A percentile compares a stretch with the other conserved stretches of the same genome.
Conservation (phyloP, 495 filamentous ascomycete genomes). For the Glutinoglossum americanum region DNA sequence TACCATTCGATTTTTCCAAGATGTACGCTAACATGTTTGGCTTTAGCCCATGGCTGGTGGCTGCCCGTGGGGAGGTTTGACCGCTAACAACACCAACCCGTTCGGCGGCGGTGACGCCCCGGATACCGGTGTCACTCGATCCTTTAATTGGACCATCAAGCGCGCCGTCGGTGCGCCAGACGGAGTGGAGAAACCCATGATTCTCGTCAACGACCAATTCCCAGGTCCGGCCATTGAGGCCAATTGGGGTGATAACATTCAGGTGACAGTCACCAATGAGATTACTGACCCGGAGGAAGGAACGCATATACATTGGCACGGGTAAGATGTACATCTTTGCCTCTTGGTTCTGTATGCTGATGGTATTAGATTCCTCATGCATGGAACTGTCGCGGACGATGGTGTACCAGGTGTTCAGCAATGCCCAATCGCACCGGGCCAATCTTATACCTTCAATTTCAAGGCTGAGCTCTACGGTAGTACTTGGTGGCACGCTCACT, state of each 20-base stretch:
- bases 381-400: conserved; percentile 7
- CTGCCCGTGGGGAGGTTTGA: not conserved
- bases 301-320: conserved; percentile 18
- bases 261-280: conserved; percentile 22
- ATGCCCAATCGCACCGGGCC: conserved; percentile 24
- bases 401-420: conserved; percentile 30
- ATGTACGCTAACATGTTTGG: not conserved
- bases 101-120: not conserved
- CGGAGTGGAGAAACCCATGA: conserved; percentile 15
- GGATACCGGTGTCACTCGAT: not conserved
- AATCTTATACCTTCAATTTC: conserved; percentile 25
- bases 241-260: conserved; percentile 10
- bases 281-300: conserved; percentile 14
- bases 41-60: not conserved
- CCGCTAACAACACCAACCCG: not conserved
- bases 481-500: conserved; percentile 43
- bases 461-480: conserved; percentile 31
- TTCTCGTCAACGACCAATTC: conserved; percentile 13
- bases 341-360: not conserved
- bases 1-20: not conserved
- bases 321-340: conserved; percentile 20
- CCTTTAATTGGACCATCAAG: not conserved
- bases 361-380: not conserved
- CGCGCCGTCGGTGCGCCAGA: not conserved
- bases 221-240: conserved; percentile 8